phyloP scores from a whole-genome alignment of 495 filamentous ascomycete species.

The Lineolata rhizophorae region DNA sequence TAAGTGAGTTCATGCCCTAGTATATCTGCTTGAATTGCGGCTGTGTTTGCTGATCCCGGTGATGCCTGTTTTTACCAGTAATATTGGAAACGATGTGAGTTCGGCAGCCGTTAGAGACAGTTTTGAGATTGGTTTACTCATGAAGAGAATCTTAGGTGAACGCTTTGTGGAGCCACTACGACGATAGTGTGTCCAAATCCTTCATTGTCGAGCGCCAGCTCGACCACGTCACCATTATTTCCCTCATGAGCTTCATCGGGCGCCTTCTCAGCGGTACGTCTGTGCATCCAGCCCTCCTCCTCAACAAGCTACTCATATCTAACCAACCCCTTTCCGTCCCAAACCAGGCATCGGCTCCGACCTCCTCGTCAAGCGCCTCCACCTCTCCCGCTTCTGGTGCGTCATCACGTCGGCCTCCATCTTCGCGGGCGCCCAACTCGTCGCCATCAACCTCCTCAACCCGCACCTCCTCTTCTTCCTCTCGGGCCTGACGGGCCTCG shows the following conservation, averaged over 20 bases:
- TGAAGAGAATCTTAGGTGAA: constrained; percentile 31
- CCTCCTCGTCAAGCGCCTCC: constrained; percentile 55
- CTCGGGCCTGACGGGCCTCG: constrained; percentile 66
- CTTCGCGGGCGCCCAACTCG: constrained; percentile 65
- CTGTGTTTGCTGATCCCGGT: constrained; percentile 2
- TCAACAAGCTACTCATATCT: constrained; percentile 5
- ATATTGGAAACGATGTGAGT: constrained; percentile 76
- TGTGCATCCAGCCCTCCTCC: constrained; percentile 33
- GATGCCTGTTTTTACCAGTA: too few species aligned
- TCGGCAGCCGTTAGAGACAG: neutral
- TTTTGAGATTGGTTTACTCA: too few species aligned
- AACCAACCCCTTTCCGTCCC: too few species aligned
- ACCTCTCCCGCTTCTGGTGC: constrained; percentile 75
- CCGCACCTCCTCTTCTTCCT: constrained; percentile 58
- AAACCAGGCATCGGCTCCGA: constrained; percentile 78
- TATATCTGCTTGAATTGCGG: neutral
- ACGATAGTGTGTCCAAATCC: constrained; percentile 43
- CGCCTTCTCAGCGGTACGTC: constrained; percentile 54
- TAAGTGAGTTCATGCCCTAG: constrained; percentile 42
- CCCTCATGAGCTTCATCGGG: constrained; percentile 62
- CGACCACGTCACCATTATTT: constrained; percentile 83
- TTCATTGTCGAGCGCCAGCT: constrained; percentile 72
- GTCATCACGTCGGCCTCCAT: constrained; percentile 52
- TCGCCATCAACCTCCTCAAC: constrained; percentile 55
- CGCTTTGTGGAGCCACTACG: constrained; percentile 64